phyloP scores from a whole-genome alignment of 1,284 basidiomycete species.

The Rhodotorula sp. region DNA sequence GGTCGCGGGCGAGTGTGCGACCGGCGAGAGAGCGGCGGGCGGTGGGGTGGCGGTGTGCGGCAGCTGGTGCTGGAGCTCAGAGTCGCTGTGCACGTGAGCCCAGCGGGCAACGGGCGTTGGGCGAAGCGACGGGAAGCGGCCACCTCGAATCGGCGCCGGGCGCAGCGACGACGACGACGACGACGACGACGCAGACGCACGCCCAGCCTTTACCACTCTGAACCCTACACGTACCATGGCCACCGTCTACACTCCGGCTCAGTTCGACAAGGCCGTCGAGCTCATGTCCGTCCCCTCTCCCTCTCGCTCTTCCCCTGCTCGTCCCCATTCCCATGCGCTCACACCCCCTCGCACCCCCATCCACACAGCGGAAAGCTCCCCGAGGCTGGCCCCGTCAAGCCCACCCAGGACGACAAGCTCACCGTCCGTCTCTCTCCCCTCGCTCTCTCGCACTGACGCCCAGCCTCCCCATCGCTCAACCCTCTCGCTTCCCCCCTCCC shows the following conservation, averaged over 20 bases:
- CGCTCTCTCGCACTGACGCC: no score
- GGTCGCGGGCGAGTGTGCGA: no score
- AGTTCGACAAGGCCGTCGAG: conserved; percentile 76
- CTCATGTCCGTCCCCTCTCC: conserved; percentile 55
- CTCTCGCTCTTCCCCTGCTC: conserved; percentile 46
- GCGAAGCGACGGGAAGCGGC: not conserved
- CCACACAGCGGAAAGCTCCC: conserved; percentile 58
- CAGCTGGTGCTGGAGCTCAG: no score
- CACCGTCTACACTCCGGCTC: conserved; percentile 55
- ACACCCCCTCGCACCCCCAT: not conserved
- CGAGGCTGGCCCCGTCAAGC: conserved; percentile 77
- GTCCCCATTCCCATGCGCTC: not conserved
- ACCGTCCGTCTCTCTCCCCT: conserved; percentile 44
- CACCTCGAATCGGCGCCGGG: no score
- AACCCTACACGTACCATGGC: conserved; percentile 54
- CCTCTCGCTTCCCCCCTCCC: not conserved
- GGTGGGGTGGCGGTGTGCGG: no score
- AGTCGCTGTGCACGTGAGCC: no score
- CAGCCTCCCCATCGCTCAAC: not conserved
- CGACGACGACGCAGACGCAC: no score
- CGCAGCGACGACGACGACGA: not conserved
- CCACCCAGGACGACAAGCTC: conserved; percentile 70
- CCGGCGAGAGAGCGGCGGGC: no score
- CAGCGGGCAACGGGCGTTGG: no score
- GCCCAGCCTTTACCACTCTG: not conserved